Percentiles rank a stretch among this genome's conserved stretches.
phyloP scores from a whole-genome alignment of 805 yeast species.

The Ogataea pini region DNA sequence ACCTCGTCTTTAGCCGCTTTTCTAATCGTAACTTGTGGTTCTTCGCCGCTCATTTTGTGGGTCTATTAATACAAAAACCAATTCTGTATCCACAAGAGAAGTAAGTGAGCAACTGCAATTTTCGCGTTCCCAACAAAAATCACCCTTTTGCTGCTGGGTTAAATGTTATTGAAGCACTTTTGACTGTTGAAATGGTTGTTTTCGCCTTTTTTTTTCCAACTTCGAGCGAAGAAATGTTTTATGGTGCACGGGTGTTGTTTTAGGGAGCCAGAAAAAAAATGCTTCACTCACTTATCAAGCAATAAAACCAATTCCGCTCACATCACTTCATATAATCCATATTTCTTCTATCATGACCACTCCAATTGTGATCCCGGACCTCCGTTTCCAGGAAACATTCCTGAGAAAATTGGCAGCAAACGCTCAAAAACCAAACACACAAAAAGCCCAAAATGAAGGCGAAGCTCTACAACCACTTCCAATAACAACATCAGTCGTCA shows the following conservation, averaged over 20 bases:
- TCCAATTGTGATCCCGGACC: constrained; percentile 49
- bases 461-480: constrained; percentile 12
- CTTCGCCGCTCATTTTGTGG: constrained; percentile 36
- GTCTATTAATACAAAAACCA: not conserved
- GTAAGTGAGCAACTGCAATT: not conserved
- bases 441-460: constrained; percentile 12
- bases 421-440: constrained; percentile 20
- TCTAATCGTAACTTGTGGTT: constrained; percentile 87
- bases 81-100: not conserved
- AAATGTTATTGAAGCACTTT: not conserved
- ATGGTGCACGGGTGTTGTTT: constrained; percentile 11
- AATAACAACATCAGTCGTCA: constrained; percentile 48
- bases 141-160: not conserved
- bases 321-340: no score
- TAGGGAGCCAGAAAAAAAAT: not conserved
- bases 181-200: not conserved
- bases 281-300: not conserved
- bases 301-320: no score
- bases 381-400: constrained; percentile 67
- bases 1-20: constrained; percentile 83
- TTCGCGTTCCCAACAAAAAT: not conserved
- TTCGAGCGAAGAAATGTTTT: not conserved
- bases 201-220: constrained; percentile 1
- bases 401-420: constrained; percentile 37
- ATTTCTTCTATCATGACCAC: not conserved